phyloP scores from a whole-genome alignment of 2,329 filamentous ascomycete genomes.

The Ophidiomyces ophidiicola region DNA sequence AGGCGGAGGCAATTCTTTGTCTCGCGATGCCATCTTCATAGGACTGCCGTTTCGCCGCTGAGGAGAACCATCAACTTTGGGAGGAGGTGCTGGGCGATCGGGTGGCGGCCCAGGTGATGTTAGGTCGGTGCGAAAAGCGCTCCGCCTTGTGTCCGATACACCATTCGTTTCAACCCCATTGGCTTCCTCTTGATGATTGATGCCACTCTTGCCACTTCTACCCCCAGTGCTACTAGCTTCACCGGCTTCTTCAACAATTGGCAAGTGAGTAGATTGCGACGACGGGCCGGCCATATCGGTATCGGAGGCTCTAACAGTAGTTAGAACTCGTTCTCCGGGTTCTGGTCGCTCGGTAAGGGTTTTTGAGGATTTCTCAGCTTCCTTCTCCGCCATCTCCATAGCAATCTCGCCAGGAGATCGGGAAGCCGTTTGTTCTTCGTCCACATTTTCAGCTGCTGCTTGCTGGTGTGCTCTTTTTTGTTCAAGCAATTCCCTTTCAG shows the following conservation, averaged over 20 bases:
- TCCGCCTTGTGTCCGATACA: slow-evolving; percentile 8
- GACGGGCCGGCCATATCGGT: slow-evolving; percentile 43
- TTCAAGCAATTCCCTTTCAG: slow-evolving; percentile 40
- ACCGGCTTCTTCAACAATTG: slow-evolving; percentile 80
- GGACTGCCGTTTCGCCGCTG: slow-evolving; percentile 6
- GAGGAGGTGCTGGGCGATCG: slow-evolving; percentile 13
- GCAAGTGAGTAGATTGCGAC: slow-evolving; percentile 46
- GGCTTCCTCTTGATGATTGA: slow-evolving; percentile 2
- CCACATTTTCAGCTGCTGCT: slow-evolving; percentile 13
- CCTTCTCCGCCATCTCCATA: slow-evolving; percentile 49
- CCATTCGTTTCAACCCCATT: slow-evolving; percentile 4
- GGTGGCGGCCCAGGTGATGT: slow-evolving; percentile 13
- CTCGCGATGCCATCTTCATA: slow-evolving; percentile 2
- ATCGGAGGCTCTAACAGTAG: slow-evolving; percentile 45
- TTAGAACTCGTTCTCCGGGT: slow-evolving; percentile 51
- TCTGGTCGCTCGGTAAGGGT: slow-evolving; percentile 39
- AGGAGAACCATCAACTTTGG: slow-evolving; percentile 9
- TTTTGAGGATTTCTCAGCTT: slow-evolving; percentile 33
- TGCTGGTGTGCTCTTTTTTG: slow-evolving; percentile 22
- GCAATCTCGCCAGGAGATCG: slow-evolving; percentile 40
- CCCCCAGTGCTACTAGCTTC: slow-evolving; percentile 50
- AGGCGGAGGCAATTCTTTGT: slow-evolving; percentile 8
- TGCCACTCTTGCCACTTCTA: slow-evolving; percentile 12
- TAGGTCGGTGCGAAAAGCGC: slow-evolving; percentile 12
- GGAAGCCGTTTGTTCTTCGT: slow-evolving; percentile 17